Evolutionary conservation across 306 rosid genomes (phyloP), one percentile per base, ranked within the genome.

Genomic region (Malus fusca): DNA sequence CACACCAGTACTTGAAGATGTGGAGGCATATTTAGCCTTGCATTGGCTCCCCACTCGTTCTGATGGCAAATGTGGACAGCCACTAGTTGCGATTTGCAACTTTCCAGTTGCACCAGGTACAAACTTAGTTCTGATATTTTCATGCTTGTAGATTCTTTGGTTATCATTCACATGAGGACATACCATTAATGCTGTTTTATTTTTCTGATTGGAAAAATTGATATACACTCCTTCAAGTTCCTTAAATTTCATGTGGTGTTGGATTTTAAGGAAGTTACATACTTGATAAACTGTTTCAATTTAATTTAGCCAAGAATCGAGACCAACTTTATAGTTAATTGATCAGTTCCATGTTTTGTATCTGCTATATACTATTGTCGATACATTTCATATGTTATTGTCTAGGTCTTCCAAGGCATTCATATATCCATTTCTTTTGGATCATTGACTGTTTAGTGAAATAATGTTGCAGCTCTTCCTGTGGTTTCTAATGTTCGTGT

Each of bases 31-130:
- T 83, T 74, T 95, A 87, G 90, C 93, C 75, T 81, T 95, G 66
- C 84, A 77, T 89, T 95, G 99, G 99, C 76, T 92, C 42, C 99
- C 99, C 55, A 78, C 88, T 79, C 93, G 99, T 74, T 86, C 82
- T 40, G 99, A 95, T 78, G 85, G 88, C 4, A 80, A 86, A 87
- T 44, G 84, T 81, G 99, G 99, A 69, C 83, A 87, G 80, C 88
- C 99, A 66, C 69, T 95, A 82, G 81, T 87, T 80, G 91, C 96
- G 64, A 79, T 87, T 73, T 88, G 87, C 79, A 84, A 73, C 74
- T 78, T 85, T 64, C 92, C 93, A 42, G 88, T 95, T 60, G 85
- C 83, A 71, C 93, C 97, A 72, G 99, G 99, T 95, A 88, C 64
- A 21, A 37, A 56, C 53, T 25, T 11, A n/a, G 73, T 74, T 74